phyloP scores from a whole-genome alignment of 2,329 filamentous ascomycete genomes.

The Cercospora zeae-maydis region DNA sequence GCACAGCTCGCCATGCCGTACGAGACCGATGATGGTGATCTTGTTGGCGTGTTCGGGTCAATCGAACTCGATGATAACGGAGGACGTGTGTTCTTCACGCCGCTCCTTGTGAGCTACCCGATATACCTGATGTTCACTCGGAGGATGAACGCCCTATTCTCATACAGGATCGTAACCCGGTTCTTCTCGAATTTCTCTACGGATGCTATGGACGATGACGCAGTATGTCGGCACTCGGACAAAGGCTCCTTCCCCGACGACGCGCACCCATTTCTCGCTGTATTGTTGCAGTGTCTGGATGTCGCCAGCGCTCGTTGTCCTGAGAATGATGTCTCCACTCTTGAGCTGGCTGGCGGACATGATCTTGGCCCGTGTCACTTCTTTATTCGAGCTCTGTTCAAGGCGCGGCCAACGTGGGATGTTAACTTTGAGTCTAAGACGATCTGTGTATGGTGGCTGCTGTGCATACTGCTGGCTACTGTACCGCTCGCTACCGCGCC shows the following conservation, averaged over 20 bases:
- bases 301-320: not conserved
- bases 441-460: not conserved
- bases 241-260: conserved; percentile 1
- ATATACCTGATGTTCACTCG: conserved; percentile 6
- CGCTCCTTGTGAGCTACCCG: conserved; percentile 7
- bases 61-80: conserved; percentile 6
- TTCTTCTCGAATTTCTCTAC: conserved; percentile 7
- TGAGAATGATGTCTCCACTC: conserved; percentile 8
- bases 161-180: not conserved
- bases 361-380: not conserved
- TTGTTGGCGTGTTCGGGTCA: conserved; percentile 5
- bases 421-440: conserved; percentile 4
- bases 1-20: conserved; percentile 7
- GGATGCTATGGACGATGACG: conserved; percentile 2
- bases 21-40: conserved; percentile 5
- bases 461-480: conserved; percentile 10
- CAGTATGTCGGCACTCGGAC: not conserved
- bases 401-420: not conserved
- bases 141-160: conserved; percentile 8
- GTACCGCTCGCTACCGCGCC: conserved; percentile 2
- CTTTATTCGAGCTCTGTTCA: conserved; percentile 9
- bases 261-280: not conserved
- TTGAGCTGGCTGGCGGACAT: conserved; percentile 10
- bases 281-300: not conserved
- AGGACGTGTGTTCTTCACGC: conserved; percentile 7